Conservation (phyloP, 768 basidiomycete species). For the Kondoa subrosea region DNA sequence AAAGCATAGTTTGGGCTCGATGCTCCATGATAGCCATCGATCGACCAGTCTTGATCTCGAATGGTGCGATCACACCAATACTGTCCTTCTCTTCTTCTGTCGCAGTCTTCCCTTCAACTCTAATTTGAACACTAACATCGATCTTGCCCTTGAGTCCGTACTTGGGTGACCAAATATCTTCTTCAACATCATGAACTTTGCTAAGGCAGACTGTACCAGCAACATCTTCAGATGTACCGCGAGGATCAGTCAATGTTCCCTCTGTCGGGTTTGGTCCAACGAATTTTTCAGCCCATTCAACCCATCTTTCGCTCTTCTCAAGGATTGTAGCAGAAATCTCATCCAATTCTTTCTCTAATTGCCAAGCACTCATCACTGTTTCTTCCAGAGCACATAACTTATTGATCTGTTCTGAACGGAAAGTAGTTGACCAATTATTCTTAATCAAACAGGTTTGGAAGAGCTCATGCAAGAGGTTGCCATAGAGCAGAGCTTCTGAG, state of each 20-base stretch:
- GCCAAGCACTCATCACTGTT: constrained; percentile 17
- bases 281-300: constrained; percentile 38
- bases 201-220: constrained; percentile 53
- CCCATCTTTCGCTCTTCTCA: background rate
- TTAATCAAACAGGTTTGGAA: constrained; percentile 56
- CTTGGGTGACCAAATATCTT: constrained; percentile 91
- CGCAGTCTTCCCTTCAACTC: constrained; percentile 39
- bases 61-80: constrained; percentile 43
- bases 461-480: constrained; percentile 81
- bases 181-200: constrained; percentile 70
- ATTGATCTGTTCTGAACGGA: background rate
- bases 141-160: constrained; percentile 92
- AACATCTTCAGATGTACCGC: constrained; percentile 38
- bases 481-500: constrained; percentile 46
- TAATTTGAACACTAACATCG: constrained; percentile 65
- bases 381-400: background rate
- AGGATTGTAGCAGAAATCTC: constrained; percentile 26
- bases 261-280: constrained; percentile 51
- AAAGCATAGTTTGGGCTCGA: constrained; percentile 94
- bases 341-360: constrained; percentile 27
- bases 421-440: background rate
- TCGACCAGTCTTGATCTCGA: constrained; percentile 93
- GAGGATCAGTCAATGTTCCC: constrained; percentile 53
- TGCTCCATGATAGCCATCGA: constrained; percentile 66
- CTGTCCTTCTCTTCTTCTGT: constrained; percentile 12